Conservation (phyloP, 495 filamentous ascomycete genomes). For the Neurospora sp. region DNA sequence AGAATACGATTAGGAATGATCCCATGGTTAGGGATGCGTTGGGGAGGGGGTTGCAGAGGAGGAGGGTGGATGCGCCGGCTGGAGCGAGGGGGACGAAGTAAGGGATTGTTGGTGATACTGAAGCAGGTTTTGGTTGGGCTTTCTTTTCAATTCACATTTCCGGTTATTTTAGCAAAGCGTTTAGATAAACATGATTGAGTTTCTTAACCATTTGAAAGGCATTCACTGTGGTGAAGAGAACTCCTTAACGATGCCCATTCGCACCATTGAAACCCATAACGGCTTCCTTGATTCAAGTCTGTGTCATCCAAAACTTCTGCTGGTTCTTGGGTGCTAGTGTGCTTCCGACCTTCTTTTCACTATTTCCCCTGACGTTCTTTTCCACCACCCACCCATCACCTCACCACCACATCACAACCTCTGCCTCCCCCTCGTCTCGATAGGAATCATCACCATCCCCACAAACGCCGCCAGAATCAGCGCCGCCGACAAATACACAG, state of each 20-base stretch:
- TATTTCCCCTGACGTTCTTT: background rate
- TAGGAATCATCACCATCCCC: slow-evolving; percentile 55
- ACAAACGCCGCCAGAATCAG: slow-evolving; percentile 59
- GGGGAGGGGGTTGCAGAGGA: slow-evolving; percentile 48
- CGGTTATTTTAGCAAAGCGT: background rate
- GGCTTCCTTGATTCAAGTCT: background rate
- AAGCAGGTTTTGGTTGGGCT: background rate
- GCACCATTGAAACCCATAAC: background rate
- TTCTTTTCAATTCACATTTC: background rate
- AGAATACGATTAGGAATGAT: slow-evolving; percentile 61
- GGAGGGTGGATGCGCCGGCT: slow-evolving; percentile 45
- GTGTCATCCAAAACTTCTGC: background rate
- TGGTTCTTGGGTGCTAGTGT: background rate
- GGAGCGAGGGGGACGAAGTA: slow-evolving; percentile 45
- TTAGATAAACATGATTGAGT: background rate
- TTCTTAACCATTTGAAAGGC: background rate
- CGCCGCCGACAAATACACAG: slow-evolving; percentile 63
- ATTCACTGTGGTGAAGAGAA: background rate
- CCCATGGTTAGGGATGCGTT: slow-evolving; percentile 69
- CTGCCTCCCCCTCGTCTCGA: slow-evolving; percentile 63
- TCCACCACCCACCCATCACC: background rate
- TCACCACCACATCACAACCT: slow-evolving; percentile 41
- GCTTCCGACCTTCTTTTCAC: background rate
- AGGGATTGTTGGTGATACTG: background rate
- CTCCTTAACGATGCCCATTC: background rate